Evolutionary conservation across 176 grass and related monocot species (phyloP), one percentile per base, ranked within the genome.

Genomic region (Ensete ventricosum): DNA sequence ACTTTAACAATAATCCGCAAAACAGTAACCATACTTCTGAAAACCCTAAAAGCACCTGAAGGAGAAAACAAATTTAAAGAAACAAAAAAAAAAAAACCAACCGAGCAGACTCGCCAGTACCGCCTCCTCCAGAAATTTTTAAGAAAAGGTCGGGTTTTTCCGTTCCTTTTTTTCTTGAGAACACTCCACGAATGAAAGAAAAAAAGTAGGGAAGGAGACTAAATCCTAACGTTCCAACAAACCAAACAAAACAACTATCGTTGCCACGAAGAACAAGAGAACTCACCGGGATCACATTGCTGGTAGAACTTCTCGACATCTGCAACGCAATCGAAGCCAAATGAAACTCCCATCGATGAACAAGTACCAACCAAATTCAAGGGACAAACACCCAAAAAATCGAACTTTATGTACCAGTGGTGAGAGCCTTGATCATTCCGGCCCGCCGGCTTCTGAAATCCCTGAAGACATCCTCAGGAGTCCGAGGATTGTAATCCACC

Each of bases 401-500:
- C 9, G 23, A 27, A 65, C 22, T 65, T 65, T 65, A 1, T 25
- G 63, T 12, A 65, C 63, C 63, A 65, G 63, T 65, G 1, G 63
- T 65, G 9, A 65, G 63, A 65, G 63, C 63, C 13, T 65, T 65
- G 23, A 65, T 65, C 63, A 65, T 65, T 65, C 63, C 63, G 4
- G 63, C 22, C 13, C 63, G 63, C 9, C 63, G 63, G 63, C 63
- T 23, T 23, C 24, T 65, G 63, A 65, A 65, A 25, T 65, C 63
- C 24, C 21, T 65, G 63, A 65, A 65, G 4, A 65, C 63, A 21
- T 65, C 63, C 9, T 65, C 63, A 65, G 63, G 63, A 26, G 63
- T 65, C 9, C 22, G 63, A 65, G 63, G 63, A 25, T 65, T 65
- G 63, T 65, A 65, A 65, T 26, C 63, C 22, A 2, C 21, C 24